Percentiles rank a stretch among this genome's conserved stretches.
Conservation (phyloP, 148 eudicot genomes). For the Fallopia convolvulus region DNA sequence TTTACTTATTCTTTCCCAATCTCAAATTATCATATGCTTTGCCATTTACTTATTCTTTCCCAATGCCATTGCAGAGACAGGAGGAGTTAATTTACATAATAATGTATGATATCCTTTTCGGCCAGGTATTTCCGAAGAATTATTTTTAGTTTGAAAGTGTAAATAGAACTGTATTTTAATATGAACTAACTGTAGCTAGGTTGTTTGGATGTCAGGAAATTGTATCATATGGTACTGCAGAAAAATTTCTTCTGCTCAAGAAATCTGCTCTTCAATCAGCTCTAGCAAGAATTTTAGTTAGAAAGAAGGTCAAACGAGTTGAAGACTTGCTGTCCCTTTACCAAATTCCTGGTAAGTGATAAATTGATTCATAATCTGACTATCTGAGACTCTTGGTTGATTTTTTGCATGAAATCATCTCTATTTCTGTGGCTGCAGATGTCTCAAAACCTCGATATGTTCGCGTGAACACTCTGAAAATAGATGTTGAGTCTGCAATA, state of each 20-base stretch:
- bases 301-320: conserved; percentile 51
- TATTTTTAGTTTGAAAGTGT: background rate
- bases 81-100: conserved; percentile 63
- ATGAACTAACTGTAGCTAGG: background rate
- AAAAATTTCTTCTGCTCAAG: conserved; percentile 61
- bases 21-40: background rate
- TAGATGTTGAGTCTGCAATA: conserved; percentile 51
- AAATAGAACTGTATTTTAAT: background rate
- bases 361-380: background rate
- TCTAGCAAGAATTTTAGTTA: conserved; percentile 59
- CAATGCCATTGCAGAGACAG: conserved; percentile 57
- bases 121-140: conserved; percentile 49
- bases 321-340: conserved; percentile 50
- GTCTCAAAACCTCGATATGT: conserved; percentile 75
- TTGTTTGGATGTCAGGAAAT: conserved; percentile 34
- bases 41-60: background rate
- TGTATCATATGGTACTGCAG: conserved; percentile 65
- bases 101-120: conserved; percentile 80
- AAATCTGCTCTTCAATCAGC: conserved; percentile 61
- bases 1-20: no score
- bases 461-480: conserved; percentile 89
- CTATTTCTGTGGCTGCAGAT: conserved; percentile 33
- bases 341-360: conserved; percentile 48
- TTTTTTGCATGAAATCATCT: background rate
- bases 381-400: background rate